These are phyloP conservation scores for Pythium aquatile DNA, from an alignment of 352 stramenopile genomes.

Conservation along the genomic window DNA sequence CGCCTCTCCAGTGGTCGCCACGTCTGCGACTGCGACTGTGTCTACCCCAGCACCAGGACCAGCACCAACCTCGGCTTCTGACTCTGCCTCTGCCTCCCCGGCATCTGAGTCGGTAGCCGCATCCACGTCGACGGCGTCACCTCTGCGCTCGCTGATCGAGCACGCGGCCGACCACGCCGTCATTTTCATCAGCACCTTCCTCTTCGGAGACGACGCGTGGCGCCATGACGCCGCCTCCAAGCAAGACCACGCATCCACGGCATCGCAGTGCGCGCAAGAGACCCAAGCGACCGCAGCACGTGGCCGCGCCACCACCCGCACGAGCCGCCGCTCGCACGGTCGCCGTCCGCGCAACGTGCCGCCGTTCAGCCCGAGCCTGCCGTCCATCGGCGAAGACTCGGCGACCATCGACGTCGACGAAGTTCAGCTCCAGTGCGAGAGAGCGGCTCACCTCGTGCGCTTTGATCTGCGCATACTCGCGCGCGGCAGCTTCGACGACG, in stretches of 20 bases:
- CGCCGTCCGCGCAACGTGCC: background rate
- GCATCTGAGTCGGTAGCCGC: background rate
- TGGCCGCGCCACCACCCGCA: background rate
- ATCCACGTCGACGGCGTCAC: background rate
- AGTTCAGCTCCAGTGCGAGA: background rate
- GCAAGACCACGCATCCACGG: background rate
- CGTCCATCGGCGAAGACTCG: background rate
- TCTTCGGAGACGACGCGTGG: background rate
- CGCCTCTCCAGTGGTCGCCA: background rate
- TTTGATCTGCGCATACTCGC: conserved; percentile 1
- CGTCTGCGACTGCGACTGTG: background rate
- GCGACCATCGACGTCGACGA: background rate
- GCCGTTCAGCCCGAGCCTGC: background rate
- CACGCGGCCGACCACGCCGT: background rate
- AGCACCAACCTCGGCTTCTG: too few species aligned
- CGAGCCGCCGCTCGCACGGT: background rate
- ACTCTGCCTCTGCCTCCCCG: too few species aligned
- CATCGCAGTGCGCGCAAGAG: background rate
- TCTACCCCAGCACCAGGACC: too few species aligned
- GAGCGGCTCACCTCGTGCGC: background rate
- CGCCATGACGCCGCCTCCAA: background rate
- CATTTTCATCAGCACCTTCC: conserved; percentile 4
- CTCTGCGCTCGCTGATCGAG: background rate
- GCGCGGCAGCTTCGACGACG: conserved; percentile 1
- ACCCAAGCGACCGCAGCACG: background rate